Base-by-base conservation (phyloP, 805 yeast species). In the Monosporozyma servazzii region DNA sequence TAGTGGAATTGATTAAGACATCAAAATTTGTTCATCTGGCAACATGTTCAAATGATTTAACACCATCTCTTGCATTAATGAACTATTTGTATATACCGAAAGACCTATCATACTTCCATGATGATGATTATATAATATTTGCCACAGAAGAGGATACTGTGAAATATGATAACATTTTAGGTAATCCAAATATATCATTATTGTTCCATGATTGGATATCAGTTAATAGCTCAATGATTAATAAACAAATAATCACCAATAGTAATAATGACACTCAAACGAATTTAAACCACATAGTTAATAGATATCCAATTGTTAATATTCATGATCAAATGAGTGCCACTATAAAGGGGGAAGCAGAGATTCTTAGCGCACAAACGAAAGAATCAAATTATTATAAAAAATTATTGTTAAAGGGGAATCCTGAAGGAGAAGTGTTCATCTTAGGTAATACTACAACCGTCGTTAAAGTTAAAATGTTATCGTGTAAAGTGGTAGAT, bases 161-260 rank as follows among this genome's bases (percentile, higher is more conserved):
- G 51, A 91, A 89, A 69, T 86, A 75, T 66, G 68, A 74, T 36
- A 89, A 90, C 67, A 77, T 90, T 48, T 55, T 67, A 13, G 66
- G 69, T 41, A 90, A 90, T 64, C 88, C 89, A 13, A 76, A 79
- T 45, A 96, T 90, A 9, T 84, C 96, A 0, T 65, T 90, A 42
- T 72, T 90, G 52, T 80, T 90, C 40, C 97, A 90, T 64, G 97
- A 91, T 62, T 90, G 96, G 96, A 78, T 84, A 15, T 76, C 88
- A 0, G 79, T 84, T 6, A 74, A 75, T 59, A 67, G 70, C 43
- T 65, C 67, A 8, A 59, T 64, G 27, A 54, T 63, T 41, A 58
- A 60, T 21, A 61, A 60, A 33, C 41, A 29, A 20, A 25, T 44
- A 17, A 10, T 44, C 5, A 44, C 21, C 15, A 44, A 29, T 18